A percentile compares a stretch with the other conserved stretches of the same genome.
These are phyloP conservation scores for Aureobasidium sp. DNA, from an alignment of 2,329 filamentous ascomycete genomes.

Conservation along the genomic window DNA sequence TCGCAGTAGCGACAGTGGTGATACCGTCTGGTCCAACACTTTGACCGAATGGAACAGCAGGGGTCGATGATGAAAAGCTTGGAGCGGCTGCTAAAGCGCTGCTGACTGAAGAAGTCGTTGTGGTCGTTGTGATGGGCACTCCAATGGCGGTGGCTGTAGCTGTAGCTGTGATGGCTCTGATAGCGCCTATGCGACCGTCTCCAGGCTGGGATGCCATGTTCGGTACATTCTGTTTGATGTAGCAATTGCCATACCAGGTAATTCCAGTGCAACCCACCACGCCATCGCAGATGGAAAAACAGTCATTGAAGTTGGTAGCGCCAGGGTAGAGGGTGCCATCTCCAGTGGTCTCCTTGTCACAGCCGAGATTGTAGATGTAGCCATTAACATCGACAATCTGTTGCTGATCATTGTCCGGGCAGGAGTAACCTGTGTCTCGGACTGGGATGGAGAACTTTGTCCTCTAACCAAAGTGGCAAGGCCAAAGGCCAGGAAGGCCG, in stretches of 20 bases:
- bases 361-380: neutral
- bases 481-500: neutral
- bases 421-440: conserved; percentile 6
- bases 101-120: too few relatives aligned
- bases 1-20: neutral
- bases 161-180: neutral
- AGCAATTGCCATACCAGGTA: neutral
- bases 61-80: too few relatives aligned
- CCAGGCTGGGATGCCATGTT: neutral
- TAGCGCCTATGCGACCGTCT: neutral
- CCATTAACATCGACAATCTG: neutral
- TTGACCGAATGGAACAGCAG: too few relatives aligned
- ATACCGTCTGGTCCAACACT: neutral
- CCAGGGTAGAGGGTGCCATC: neutral
- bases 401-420: neutral
- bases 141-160: too few relatives aligned
- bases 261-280: neutral
- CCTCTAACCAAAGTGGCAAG: neutral
- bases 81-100: too few relatives aligned
- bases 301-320: conserved; percentile 13
- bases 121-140: too few relatives aligned
- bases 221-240: neutral
- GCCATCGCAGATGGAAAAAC: conserved; percentile 19
- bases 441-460: too few relatives aligned
- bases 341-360: neutral